Evolutionary conservation across 345 rosid species (phyloP).

Genomic region (Euclidium syriacum): DNA sequence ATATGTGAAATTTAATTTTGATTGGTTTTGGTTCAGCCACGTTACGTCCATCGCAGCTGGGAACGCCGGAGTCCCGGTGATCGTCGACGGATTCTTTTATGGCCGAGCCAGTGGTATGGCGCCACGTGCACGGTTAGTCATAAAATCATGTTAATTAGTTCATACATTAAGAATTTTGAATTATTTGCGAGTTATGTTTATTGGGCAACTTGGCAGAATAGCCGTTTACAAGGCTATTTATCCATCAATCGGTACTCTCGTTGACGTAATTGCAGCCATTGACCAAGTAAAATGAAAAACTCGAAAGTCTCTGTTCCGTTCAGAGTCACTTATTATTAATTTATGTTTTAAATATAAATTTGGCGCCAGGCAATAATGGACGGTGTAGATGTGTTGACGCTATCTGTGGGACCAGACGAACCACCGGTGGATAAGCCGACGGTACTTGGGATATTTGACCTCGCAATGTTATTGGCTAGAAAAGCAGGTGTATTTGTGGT

Average conservation of each 20-base stretch:
- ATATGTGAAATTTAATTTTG: neutral
- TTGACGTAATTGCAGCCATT: slow-evolving; percentile 83
- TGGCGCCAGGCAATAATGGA: slow-evolving; percentile 51
- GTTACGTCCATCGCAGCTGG: slow-evolving; percentile 88
- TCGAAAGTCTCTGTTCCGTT: neutral
- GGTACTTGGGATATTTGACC: slow-evolving; percentile 55
- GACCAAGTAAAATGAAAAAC: slow-evolving; percentile 53
- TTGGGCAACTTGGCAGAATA: slow-evolving; percentile 36
- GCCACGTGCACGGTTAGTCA: slow-evolving; percentile 67
- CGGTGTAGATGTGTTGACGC: slow-evolving; percentile 61
- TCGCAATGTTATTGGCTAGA: slow-evolving; percentile 52
- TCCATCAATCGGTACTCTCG: slow-evolving; percentile 66
- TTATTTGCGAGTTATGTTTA: neutral
- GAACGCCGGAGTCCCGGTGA: slow-evolving; percentile 68
- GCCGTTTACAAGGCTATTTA: slow-evolving; percentile 83
- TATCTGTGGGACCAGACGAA: slow-evolving; percentile 69
- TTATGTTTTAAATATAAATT: neutral
- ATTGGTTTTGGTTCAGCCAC: slow-evolving; percentile 47
- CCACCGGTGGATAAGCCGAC: slow-evolving; percentile 60
- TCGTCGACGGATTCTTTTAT: slow-evolving; percentile 55
- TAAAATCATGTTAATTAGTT: neutral
- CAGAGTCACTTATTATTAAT: neutral
- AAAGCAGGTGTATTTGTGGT: slow-evolving; percentile 77
- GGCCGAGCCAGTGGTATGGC: slow-evolving; percentile 88
- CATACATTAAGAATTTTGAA: neutral